Evolutionary conservation across 2,329 filamentous ascomycete species (phyloP), one percentile per base, ranked within the genome.

Genomic region (Ciborinia camelliae): DNA sequence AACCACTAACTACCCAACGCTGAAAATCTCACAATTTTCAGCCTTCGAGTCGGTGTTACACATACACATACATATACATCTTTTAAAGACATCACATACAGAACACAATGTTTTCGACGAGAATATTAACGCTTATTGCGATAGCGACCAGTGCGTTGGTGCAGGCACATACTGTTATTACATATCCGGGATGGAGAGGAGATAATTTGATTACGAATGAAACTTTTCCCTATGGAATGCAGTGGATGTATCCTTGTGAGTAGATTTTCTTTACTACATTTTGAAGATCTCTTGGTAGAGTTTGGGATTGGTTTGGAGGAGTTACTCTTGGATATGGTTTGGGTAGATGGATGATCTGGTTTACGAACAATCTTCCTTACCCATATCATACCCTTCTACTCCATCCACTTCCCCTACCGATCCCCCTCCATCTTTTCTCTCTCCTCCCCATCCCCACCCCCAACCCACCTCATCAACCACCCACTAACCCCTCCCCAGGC

Each of bases 401-500:
- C 45, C 18, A 32, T 45, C 8, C n/a, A 26, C 12, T 12, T 23
- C 39, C 15, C 18, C 32, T 23, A 18, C 10, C 45, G 10, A 32
- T n/a, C 43, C 15, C 30, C 5, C 41, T 35, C 37, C 15, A 2
- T 10, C 43, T 4, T 28, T 47, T n/a, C 48, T 23, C 35, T 45
- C 15, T 30, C 23, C n/a, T 15, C 52, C 23, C 26, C 20, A 50
- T 59, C 15, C 9, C 14, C 15, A 8, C 20, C 32, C 39, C n/a
- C 30, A 23, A 15, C 30, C 4, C 39, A 32, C 30, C 37, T 41
- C 32, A 20, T 7, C 12, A 58, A 5, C 28, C 47, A 50, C 32
- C 32, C 41, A 39, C 39, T 47, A 37, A 58, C 37, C 62, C 30
- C 45, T 47, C 53, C 43, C 41, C 72, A 97, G 94, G 94, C 76